A percentile compares a stretch with the other conserved stretches of the same genome.
phyloP scores from a whole-genome alignment of 2,329 filamentous ascomycete species.

The Alternaria sp. region DNA sequence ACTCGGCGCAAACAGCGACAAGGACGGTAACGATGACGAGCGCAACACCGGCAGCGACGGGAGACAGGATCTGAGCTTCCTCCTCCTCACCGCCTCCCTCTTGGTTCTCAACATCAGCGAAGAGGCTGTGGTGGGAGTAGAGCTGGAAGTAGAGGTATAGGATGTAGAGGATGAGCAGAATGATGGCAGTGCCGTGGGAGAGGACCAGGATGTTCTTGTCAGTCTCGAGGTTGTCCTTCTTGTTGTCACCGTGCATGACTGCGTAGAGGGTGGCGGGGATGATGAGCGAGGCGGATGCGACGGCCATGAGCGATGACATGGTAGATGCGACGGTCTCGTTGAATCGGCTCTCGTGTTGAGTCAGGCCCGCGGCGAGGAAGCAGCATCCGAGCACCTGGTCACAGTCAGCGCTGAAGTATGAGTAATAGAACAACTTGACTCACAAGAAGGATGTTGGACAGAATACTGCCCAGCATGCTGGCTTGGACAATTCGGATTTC shows the following conservation, averaged over 20 bases:
- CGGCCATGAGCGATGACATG: conserved; percentile 67
- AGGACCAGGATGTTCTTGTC: conserved; percentile 57
- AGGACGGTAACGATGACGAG: conserved; percentile 57
- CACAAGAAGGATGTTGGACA: conserved; percentile 89
- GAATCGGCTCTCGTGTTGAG: conserved; percentile 60
- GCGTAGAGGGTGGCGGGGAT: conserved; percentile 61
- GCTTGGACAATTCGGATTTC: conserved; percentile 97
- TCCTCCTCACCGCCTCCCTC: conserved; percentile 40
- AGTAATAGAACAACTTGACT: conserved; percentile 29
- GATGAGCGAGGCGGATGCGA: conserved; percentile 60
- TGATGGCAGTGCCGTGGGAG: conserved; percentile 61
- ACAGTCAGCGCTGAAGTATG: conserved; percentile 56
- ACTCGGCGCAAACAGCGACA: conserved; percentile 60
- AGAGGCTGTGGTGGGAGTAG: conserved; percentile 56
- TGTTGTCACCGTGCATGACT: conserved; percentile 50
- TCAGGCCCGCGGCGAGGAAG: conserved; percentile 58
- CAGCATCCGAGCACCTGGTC: conserved; percentile 58
- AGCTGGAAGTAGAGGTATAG: conserved; percentile 63
- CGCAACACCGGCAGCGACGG: conserved; percentile 53
- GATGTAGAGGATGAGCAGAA: conserved; percentile 60
- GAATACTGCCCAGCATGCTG: conserved; percentile 93
- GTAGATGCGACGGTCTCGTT: conserved; percentile 80
- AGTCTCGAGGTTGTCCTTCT: conserved; percentile 45
- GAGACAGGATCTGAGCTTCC: conserved; percentile 52
- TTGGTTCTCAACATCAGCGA: conserved; percentile 50